phyloP scores from a whole-genome alignment of 1,139 yeast genomes.

The Pichia sp. region DNA sequence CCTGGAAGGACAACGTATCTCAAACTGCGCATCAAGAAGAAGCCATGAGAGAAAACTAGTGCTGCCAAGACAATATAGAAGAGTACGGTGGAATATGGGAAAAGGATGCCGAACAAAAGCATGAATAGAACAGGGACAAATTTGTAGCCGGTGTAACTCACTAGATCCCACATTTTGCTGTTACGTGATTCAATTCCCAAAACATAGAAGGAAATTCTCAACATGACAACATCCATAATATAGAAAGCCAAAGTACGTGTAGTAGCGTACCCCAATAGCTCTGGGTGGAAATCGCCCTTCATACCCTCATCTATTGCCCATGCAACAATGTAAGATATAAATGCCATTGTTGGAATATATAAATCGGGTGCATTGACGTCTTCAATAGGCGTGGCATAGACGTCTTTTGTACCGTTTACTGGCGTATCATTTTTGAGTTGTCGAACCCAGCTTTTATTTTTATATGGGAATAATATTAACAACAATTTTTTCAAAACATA shows the following conservation, averaged over 20 bases:
- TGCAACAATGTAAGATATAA: slow-evolving; percentile 76
- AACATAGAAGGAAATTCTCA: slow-evolving; percentile 58
- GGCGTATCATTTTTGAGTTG: slow-evolving; percentile 30
- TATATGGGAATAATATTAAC: slow-evolving; percentile 79
- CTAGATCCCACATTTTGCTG: slow-evolving; percentile 54
- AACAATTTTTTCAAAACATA: slow-evolving; percentile 72
- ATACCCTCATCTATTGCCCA: slow-evolving; percentile 86
- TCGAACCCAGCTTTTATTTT: slow-evolving; percentile 73
- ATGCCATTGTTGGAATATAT: slow-evolving; percentile 92
- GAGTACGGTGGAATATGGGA: slow-evolving; percentile 33
- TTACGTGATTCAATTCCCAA: slow-evolving; percentile 51
- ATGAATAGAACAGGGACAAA: slow-evolving; percentile 69
- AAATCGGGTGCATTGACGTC: slow-evolving; percentile 95
- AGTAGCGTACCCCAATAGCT: slow-evolving; percentile 82
- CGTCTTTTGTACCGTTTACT: slow-evolving; percentile 31
- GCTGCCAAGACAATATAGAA: slow-evolving; percentile 36
- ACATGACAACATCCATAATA: slow-evolving; percentile 55
- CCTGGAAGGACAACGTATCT: slow-evolving; percentile 66
- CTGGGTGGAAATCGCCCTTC: slow-evolving; percentile 88
- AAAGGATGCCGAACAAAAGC: slow-evolving; percentile 38
- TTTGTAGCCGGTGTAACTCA: slow-evolving; percentile 91
- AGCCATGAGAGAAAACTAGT: slow-evolving; percentile 51
- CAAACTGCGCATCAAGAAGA: slow-evolving; percentile 76
- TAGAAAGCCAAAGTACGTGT: slow-evolving; percentile 84
- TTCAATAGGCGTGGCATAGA: slow-evolving; percentile 64